Conservation (phyloP, 2,329 filamentous ascomycete species). For the Claviceps sp. region DNA sequence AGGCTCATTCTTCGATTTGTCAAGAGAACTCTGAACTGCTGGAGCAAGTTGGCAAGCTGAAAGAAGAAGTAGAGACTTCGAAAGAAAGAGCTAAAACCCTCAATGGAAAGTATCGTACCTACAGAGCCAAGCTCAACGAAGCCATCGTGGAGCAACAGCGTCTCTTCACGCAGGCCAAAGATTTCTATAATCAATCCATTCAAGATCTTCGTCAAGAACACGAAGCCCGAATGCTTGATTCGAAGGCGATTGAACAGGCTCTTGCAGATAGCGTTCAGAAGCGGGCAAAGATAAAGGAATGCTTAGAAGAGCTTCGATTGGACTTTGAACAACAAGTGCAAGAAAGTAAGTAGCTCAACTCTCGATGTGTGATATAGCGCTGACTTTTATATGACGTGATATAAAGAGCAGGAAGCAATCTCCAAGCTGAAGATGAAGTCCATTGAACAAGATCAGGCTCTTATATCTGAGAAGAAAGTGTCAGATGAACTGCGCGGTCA, state of each 20-base stretch:
- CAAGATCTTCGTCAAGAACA: constrained; percentile 21
- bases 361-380: not conserved
- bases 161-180: constrained; percentile 23
- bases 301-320: constrained; percentile 16
- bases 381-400: not conserved
- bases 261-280: constrained; percentile 17
- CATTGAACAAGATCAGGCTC: constrained; percentile 9
- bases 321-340: constrained; percentile 11
- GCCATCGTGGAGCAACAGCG: constrained; percentile 33
- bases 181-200: constrained; percentile 20
- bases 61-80: constrained; percentile 13
- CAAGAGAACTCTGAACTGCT: constrained; percentile 14
- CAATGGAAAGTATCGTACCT: constrained; percentile 22
- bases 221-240: constrained; percentile 10
- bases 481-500: not conserved
- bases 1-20: constrained; percentile 10
- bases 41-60: constrained; percentile 15
- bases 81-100: constrained; percentile 10
- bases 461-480: constrained; percentile 1
- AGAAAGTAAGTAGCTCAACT: constrained; percentile 11
- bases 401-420: constrained; percentile 15
- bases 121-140: constrained; percentile 28
- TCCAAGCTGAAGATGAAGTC: constrained; percentile 11
- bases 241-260: constrained; percentile 14
- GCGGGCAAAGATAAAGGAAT: constrained; percentile 18